Evolutionary conservation across 495 filamentous ascomycete species (phyloP).

Genomic region (Aspergillus incahuasiensis): DNA sequence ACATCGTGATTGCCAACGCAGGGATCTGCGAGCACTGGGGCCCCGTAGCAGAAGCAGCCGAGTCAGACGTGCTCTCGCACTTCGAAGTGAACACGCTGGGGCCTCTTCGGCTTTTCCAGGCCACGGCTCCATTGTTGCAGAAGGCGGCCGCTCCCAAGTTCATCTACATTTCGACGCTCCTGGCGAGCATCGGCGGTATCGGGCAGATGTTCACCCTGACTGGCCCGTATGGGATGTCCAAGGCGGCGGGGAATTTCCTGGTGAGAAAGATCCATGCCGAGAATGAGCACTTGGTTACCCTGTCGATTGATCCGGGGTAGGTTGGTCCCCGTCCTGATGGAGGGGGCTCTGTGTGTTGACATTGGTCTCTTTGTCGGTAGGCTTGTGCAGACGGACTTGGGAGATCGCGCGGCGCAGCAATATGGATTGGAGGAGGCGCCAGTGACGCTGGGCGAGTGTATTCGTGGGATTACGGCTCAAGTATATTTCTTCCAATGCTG

Average conservation of each 20-base stretch:
- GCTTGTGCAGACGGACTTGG: conserved; percentile 22
- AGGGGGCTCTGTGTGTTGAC: neutral
- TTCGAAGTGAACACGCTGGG: conserved; percentile 40
- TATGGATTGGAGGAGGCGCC: conserved; percentile 16
- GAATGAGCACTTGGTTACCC: conserved; percentile 27
- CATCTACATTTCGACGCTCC: conserved; percentile 28
- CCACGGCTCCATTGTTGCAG: conserved; percentile 26
- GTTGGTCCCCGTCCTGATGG: neutral
- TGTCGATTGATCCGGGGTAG: conserved; percentile 37
- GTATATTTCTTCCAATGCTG: no score
- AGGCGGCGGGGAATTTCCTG: conserved; percentile 38
- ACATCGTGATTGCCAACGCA: conserved; percentile 49
- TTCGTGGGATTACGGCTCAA: conserved; percentile 10
- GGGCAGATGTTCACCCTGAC: conserved; percentile 18
- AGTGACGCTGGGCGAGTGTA: conserved; percentile 16
- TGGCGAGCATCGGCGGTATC: conserved; percentile 25
- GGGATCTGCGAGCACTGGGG: conserved; percentile 30
- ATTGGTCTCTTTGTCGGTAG: neutral
- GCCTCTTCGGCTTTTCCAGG: conserved; percentile 33
- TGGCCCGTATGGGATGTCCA: conserved; percentile 33
- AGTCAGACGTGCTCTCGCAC: conserved; percentile 27
- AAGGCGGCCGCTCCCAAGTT: conserved; percentile 27
- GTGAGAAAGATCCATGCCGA: conserved; percentile 35
- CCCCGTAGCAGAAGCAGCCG: conserved; percentile 18
- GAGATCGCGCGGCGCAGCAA: conserved; percentile 12